phyloP scores from a whole-genome alignment of 2,329 filamentous ascomycete genomes.

The Macrophomina tecta region DNA sequence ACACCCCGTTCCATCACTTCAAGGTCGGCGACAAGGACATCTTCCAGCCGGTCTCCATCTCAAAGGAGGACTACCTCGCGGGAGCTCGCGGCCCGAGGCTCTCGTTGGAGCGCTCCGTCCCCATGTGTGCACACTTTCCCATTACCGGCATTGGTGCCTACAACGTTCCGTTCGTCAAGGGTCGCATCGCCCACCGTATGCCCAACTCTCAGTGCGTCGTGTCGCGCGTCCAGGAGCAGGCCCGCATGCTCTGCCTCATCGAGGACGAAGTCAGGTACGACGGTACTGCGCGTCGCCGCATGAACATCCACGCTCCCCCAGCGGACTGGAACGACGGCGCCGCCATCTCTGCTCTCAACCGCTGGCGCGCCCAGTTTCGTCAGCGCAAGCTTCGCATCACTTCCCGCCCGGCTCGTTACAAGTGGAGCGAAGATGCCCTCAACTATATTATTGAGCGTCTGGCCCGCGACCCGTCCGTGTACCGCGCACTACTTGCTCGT shows the following conservation, averaged over 20 bases:
- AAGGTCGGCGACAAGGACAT: neutral
- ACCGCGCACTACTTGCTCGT: neutral
- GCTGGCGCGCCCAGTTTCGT: constrained; percentile 24
- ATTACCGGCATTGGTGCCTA: neutral
- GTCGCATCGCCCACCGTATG: neutral
- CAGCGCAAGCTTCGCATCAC: constrained; percentile 11
- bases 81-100: neutral
- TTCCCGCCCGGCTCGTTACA: neutral
- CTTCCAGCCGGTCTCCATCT: neutral
- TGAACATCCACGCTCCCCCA: constrained; percentile 22
- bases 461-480: neutral
- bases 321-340: constrained; percentile 1
- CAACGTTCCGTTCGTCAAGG: neutral
- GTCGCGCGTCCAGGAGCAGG: constrained; percentile 1
- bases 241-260: constrained; percentile 13
- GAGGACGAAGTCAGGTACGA: neutral
- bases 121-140: constrained; percentile 20
- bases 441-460: constrained; percentile 1
- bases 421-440: neutral
- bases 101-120: constrained; percentile 12
- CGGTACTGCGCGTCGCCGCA: neutral
- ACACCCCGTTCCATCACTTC: neutral
- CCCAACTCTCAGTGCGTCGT: neutral
- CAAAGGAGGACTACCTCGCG: neutral
- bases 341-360: constrained; percentile 3